A percentile compares a stretch with the other conserved stretches of the same genome.
phyloP scores from a whole-genome alignment of 148 eudicot genomes.

The Rhododendron molle region DNA sequence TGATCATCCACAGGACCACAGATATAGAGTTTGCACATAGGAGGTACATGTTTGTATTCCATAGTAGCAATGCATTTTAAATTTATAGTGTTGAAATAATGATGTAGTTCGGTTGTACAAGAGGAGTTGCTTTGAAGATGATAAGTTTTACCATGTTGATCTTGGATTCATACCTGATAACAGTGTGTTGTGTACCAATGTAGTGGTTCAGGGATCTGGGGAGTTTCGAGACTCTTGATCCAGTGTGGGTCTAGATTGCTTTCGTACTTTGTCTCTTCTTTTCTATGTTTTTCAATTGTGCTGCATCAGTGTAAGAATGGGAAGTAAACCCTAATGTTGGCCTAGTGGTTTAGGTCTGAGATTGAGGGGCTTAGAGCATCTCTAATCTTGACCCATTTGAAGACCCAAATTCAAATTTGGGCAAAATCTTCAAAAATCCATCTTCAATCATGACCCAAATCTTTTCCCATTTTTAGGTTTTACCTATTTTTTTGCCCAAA shows the following conservation, averaged over 20 bases:
- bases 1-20: not conserved
- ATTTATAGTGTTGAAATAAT: slow-evolving; percentile 21
- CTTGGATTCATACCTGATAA: not conserved
- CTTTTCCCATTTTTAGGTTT: too few relatives aligned
- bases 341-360: too few relatives aligned
- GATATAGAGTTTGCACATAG: slow-evolving; percentile 24
- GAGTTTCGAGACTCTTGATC: not conserved
- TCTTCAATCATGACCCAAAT: too few relatives aligned
- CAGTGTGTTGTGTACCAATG: not conserved
- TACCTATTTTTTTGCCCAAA: too few relatives aligned
- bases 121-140: not conserved
- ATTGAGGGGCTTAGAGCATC: too few relatives aligned
- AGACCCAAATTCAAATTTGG: too few relatives aligned
- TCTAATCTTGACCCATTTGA: too few relatives aligned
- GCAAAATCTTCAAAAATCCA: too few relatives aligned
- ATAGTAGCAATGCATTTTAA: not conserved
- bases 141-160: not conserved
- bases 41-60: slow-evolving; percentile 21
- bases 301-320: not conserved
- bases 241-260: not conserved
- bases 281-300: not conserved
- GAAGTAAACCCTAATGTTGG: not conserved
- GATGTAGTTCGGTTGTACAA: not conserved
- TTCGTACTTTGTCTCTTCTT: not conserved
- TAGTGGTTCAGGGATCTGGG: not conserved